A percentile compares a stretch with the other conserved stretches of the same genome.
Evolutionary conservation across 1,284 basidiomycete species (phyloP).

Genomic region (Fomitiporia mediterranea): DNA sequence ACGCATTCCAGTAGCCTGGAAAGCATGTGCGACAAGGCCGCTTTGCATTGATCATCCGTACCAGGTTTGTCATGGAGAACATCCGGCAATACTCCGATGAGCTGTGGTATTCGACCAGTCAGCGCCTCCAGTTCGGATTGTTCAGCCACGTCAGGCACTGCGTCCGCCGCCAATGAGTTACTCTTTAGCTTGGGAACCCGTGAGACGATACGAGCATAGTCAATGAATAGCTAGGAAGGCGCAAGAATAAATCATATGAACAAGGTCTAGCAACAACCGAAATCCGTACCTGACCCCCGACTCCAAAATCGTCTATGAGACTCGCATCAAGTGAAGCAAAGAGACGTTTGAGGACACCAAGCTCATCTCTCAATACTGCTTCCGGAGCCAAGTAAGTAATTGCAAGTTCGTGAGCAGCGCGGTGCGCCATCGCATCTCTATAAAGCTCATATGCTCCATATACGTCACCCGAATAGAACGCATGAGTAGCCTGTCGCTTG

Average conservation of each 20-base stretch:
- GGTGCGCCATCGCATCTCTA: slow-evolving; percentile 64
- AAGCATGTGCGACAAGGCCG: slow-evolving; percentile 72
- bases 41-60: slow-evolving; percentile 47
- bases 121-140: slow-evolving; percentile 57
- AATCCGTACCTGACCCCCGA: slow-evolving; percentile 67
- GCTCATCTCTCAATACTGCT: slow-evolving; percentile 78
- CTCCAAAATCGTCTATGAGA: slow-evolving; percentile 69
- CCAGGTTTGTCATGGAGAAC: slow-evolving; percentile 54
- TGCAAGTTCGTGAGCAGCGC: slow-evolving; percentile 79
- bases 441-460: slow-evolving; percentile 80
- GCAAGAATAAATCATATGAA: slow-evolving; percentile 8
- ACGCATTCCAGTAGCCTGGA: slow-evolving; percentile 54
- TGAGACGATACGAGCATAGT: slow-evolving; percentile 11
- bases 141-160: slow-evolving; percentile 42
- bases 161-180: slow-evolving; percentile 39
- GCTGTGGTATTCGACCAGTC: slow-evolving; percentile 54
- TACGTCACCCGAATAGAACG: slow-evolving; percentile 57
- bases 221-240: slow-evolving; percentile 16
- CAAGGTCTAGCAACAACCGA: slow-evolving; percentile 3
- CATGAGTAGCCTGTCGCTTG: slow-evolving; percentile 55
- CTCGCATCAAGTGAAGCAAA: slow-evolving; percentile 66
- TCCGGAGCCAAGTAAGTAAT: slow-evolving; percentile 86
- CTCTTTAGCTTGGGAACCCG: slow-evolving; percentile 45
- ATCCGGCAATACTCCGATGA: slow-evolving; percentile 70
- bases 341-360: slow-evolving; percentile 66